Base-by-base conservation (phyloP, 768 basidiomycete genomes). In the Cystobasidium ongulense region DNA sequence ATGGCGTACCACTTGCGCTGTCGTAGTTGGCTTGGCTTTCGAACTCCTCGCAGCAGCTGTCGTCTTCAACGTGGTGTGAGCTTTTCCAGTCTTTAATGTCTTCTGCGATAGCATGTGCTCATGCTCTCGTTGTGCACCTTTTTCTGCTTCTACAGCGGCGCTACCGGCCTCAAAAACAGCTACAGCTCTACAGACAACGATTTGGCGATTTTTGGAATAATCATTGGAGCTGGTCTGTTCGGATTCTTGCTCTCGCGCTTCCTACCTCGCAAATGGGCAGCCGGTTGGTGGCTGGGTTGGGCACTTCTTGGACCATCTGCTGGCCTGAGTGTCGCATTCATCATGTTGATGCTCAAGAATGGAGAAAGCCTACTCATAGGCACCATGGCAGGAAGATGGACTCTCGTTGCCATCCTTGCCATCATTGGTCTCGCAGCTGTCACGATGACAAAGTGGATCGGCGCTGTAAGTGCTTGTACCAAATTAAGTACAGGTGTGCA, bases 41-140 rank as follows among this genome's bases (percentile, higher is more conserved):
- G 63, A 74, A 43, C 52, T 74, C 29, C 1, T 76, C 23, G 61
- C 63, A 13, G 64, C 63, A 59, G 35, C 68, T 59, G 35, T 62
- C 8, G 11, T 70, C 50, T 53, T 74, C 63, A 71, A 76, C 68
- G 46, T 50, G 23, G 15, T 59, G 17, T 41, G 33, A 27, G 21
- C 52, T n/a, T 15, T 31, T 31, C 35, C 18, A 29, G 53, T 43
- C 11, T 41, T 8, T 1, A 27, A 43, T 38, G 38, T 27, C 33
- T 27, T 64, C 2, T 2, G 8, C 23, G 15, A 64, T 3, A 1
- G 38, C 23, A 31, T 35, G 63, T 36, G 25, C 63, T 46, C 31
- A 27, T 36, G 11, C 29, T 10, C 27, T 64, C 5, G 2, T 21
- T 38, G 17, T 64, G 25, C n/a, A 2, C 35, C 13, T 61, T n/a